These are phyloP conservation scores for Xerocomus nothofagi DNA, from an alignment of 1,284 basidiomycete species.

Conservation along the genomic window DNA sequence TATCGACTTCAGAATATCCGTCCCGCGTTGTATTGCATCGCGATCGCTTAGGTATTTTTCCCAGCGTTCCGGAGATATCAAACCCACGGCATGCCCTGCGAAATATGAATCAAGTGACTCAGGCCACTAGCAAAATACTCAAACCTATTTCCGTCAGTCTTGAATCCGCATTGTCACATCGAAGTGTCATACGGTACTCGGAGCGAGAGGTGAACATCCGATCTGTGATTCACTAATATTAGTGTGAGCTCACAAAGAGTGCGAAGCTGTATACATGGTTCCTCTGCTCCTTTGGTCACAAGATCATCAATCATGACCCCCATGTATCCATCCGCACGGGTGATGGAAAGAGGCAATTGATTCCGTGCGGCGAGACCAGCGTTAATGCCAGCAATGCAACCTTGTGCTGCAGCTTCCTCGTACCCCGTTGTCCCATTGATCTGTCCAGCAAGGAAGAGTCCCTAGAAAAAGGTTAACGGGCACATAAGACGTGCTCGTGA, in stretches of 20 bases:
- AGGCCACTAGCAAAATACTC: neutral
- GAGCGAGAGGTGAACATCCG: conserved; percentile 92
- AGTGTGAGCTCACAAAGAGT: neutral
- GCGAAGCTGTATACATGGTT: conserved; percentile 62
- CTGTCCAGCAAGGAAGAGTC: conserved; percentile 85
- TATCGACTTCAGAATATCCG: conserved; percentile 48
- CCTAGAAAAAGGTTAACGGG: conserved; percentile 39
- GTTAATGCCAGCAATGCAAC: conserved; percentile 82
- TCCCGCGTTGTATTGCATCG: conserved; percentile 51
- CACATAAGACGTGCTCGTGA: neutral
- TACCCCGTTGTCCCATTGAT: conserved; percentile 93
- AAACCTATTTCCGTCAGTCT: conserved; percentile 75
- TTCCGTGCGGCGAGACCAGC: conserved; percentile 71
- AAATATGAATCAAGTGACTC: conserved; percentile 1
- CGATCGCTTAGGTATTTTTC: conserved; percentile 47
- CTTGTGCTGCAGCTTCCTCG: conserved; percentile 90
- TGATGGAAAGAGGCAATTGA: conserved; percentile 61
- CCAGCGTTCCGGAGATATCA: conserved; percentile 70
- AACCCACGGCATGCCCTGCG: conserved; percentile 53
- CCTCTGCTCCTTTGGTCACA: conserved; percentile 83
- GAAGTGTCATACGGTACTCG: conserved; percentile 84
- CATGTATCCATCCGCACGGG: conserved; percentile 79
- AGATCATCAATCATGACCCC: conserved; percentile 93
- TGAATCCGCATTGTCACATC: conserved; percentile 86
- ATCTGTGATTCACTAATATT: conserved; percentile 47